Evolutionary conservation across 2,329 filamentous ascomycete genomes (phyloP).

Genomic region (Neonectria ditissima): DNA sequence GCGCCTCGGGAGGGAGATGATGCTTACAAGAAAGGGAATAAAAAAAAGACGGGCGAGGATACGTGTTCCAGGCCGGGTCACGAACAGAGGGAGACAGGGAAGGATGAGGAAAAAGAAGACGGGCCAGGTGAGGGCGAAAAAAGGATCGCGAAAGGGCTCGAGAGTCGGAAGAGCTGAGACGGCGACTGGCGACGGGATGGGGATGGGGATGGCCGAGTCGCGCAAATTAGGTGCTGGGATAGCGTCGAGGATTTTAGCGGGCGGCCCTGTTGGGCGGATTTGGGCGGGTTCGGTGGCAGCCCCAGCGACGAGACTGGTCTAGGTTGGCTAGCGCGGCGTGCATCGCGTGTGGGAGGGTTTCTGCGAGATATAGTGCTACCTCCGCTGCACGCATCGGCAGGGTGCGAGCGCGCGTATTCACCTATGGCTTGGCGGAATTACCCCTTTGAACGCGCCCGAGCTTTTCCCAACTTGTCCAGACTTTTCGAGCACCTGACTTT

Average conservation of each 20-base stretch:
- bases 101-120: slow-evolving; percentile 29
- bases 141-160: slow-evolving; percentile 42
- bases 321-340: slow-evolving; percentile 31
- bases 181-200: slow-evolving; percentile 1
- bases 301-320: slow-evolving; percentile 22
- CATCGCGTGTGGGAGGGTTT: slow-evolving; percentile 32
- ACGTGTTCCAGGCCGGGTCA: slow-evolving; percentile 30
- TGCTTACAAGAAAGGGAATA: slow-evolving; percentile 14
- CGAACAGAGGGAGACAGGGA: slow-evolving; percentile 26
- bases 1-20: slow-evolving; percentile 25
- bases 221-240: slow-evolving; percentile 48
- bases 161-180: slow-evolving; percentile 41
- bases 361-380: slow-evolving; percentile 46
- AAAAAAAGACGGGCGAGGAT: slow-evolving; percentile 21
- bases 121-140: slow-evolving; percentile 37
- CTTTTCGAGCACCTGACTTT: slow-evolving; percentile 30
- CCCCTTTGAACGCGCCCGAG: slow-evolving; percentile 35
- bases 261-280: slow-evolving; percentile 42
- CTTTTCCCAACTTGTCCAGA: slow-evolving; percentile 12
- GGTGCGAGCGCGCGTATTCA: neutral
- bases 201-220: slow-evolving; percentile 36
- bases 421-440: slow-evolving; percentile 33
- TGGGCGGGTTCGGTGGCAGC: slow-evolving; percentile 36
- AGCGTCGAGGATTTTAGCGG: slow-evolving; percentile 46
- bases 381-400: neutral